Evolutionary conservation across 2,329 filamentous ascomycete genomes (phyloP), one percentile per base, ranked within the genome.

Genomic region (Fusarium paranaense): DNA sequence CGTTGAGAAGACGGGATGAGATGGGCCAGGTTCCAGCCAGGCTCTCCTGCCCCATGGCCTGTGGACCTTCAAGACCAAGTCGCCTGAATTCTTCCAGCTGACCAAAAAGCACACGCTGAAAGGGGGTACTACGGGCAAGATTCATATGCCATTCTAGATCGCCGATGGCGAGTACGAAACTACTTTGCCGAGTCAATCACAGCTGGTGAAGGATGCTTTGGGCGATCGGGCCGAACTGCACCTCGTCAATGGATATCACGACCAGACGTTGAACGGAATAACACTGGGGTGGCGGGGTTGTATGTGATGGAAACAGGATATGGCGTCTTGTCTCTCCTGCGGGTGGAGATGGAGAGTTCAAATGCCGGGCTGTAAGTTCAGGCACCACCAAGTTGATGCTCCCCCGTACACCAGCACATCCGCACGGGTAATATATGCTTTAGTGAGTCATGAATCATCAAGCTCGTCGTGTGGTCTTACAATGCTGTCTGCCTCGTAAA

Each of bases 101-200:
- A 57, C 35, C 25, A 66, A 72, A 54, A 25, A 62, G 37, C 67
- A 64, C 50, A 33, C 6, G 8, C 22, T 71, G 10, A 42, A 63
- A 20, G 45, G 50, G 18, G 40, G n/a, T 37, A 64, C 16, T 27
- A 38, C 35, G 35, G 4, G 16, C 16, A 38, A 57, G n/a, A 69
- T 72, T 18, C 50, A 66, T 8, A 40, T 64, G 30, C 69, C 69
- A 5, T 63, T 72, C 16, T 72, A 37, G 37, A 60, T 72, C 9
- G 69, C 40, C 9, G 63, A 69, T 42, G 69, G 61, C 14, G 70
- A 72, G 52, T 45, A 25, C 27, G 70, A 70, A n/a, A 35, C 8
- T 10, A 54, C 47, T 40, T 63, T 64, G 20, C 20, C 45, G 1
- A 66, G 69, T 9, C 66, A 71, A 38, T 25, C 69, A 7, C 45